Evolutionary conservation across 2,329 filamentous ascomycete genomes (phyloP), one percentile per base, ranked within the genome.

Genomic region (Gnomoniopsis sp.): DNA sequence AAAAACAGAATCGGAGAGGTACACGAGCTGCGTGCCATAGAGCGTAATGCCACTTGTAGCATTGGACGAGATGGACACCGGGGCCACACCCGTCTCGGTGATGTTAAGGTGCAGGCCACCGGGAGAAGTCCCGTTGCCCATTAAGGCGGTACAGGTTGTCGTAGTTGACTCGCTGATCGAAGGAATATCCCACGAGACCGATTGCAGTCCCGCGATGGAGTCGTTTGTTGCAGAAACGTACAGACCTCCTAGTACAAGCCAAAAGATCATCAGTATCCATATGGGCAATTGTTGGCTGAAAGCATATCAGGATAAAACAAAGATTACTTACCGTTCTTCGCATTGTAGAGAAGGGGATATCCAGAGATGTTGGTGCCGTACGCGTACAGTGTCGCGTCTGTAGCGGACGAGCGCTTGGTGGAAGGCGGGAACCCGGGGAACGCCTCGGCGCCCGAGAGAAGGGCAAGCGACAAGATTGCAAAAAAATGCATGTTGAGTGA

Each of bases 381-480:
- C 14, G 54, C 54, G 36, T 57, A 57, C 21, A 57, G 47, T 1
- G 59, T 61, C 51, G 59, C 49, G 30, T 23, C 59, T 57, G 62
- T 57, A 54, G 55, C 44, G 60, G 44, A 51, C 46, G 49, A 14
- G 12, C 38, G 49, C 46, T 55, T 55, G 46, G 19, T 55, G 46
- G 19, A 17, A 51, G 47, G 38, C 11, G 8, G 26, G 8, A 15
- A 11, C 54, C 47, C 41, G n/a, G 54, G 47, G 26, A 57, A 30
- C 4, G 26, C 26, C 26, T 30, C 4, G 26, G 47, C n/a, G 22
- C 54, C 47, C 21, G 54, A 48, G 22, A 57, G 54, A 23, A 57
- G 54, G 21, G 38, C 34, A 51, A 47, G 19, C n/a, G 54, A 10
- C 36, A 57, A 22, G 36, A 51, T 44, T 22, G 15, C 49, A 43